These are phyloP conservation scores for Sarocladiaceae sp. DNA, from an alignment of 2,329 filamentous ascomycete species.

Conservation along the genomic window DNA sequence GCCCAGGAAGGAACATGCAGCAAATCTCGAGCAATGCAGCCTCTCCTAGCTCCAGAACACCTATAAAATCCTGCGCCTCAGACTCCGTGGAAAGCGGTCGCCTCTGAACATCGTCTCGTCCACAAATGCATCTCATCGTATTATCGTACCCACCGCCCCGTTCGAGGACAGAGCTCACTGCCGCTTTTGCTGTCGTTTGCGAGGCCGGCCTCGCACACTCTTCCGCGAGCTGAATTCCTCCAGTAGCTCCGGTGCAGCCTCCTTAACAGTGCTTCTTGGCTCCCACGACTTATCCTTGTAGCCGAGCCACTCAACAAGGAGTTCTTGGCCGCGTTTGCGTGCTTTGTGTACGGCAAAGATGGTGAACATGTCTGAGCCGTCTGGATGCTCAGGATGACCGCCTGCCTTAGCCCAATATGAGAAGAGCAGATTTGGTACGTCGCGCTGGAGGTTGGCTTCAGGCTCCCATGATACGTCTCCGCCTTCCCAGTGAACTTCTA, in stretches of 20 bases:
- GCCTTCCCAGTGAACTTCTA: slow-evolving; percentile 25
- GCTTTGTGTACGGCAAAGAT: slow-evolving; percentile 28
- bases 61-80: no score
- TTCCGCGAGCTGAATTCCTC: neutral
- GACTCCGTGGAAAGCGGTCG: no score
- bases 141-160: no score
- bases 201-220: neutral
- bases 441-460: slow-evolving; percentile 26
- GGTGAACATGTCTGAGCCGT: slow-evolving; percentile 23
- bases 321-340: slow-evolving; percentile 18
- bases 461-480: slow-evolving; percentile 27
- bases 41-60: no score
- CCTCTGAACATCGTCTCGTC: no score
- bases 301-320: slow-evolving; percentile 31
- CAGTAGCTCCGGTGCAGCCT: neutral
- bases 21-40: no score
- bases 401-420: slow-evolving; percentile 24
- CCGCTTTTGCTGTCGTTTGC: neutral
- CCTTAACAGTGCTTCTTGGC: slow-evolving; percentile 9
- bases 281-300: slow-evolving; percentile 27
- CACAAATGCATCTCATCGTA: no score
- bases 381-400: slow-evolving; percentile 26
- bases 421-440: slow-evolving; percentile 24
- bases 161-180: neutral
- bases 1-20: no score